These are phyloP conservation scores for Decorospora gaudefroyi DNA, from an alignment of 2,329 filamentous ascomycete species.

Conservation along the genomic window DNA sequence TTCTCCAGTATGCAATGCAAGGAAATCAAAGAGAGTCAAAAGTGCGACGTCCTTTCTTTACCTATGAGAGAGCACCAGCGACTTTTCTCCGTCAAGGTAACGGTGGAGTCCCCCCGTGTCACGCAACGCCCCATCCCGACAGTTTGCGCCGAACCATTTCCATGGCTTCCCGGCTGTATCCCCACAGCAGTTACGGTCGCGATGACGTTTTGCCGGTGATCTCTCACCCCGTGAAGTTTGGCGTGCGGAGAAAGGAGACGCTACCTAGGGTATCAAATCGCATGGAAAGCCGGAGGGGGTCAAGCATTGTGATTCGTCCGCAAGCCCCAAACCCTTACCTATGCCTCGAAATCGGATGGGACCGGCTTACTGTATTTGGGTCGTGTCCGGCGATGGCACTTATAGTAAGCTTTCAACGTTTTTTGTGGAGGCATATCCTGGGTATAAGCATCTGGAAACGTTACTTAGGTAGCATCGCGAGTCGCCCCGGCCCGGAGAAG, in stretches of 20 bases:
- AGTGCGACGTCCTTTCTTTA: slow-evolving; percentile 10
- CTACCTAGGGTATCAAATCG: slow-evolving; percentile 10
- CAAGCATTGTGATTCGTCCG: slow-evolving; percentile 3
- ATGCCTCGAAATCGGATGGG: too few species aligned
- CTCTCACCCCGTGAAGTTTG: slow-evolving; percentile 18
- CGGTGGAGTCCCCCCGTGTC: slow-evolving; percentile 9
- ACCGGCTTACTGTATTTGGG: slow-evolving; percentile 14
- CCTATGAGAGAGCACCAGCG: background rate
- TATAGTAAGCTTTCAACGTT: too few species aligned
- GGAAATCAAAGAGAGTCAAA: too few species aligned
- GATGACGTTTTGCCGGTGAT: slow-evolving; percentile 23
- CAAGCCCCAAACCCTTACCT: too few species aligned
- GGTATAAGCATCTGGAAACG: too few species aligned
- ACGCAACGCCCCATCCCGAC: slow-evolving; percentile 5
- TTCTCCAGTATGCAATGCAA: too few species aligned
- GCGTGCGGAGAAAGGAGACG: slow-evolving; percentile 21
- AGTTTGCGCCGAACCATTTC: slow-evolving; percentile 10
- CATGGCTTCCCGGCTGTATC: slow-evolving; percentile 16
- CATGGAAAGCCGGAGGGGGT: slow-evolving; percentile 5
- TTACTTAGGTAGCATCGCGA: too few species aligned
- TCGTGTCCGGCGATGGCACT: too few species aligned
- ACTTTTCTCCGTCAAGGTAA: slow-evolving; percentile 10
- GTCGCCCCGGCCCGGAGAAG: too few species aligned
- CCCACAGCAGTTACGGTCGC: slow-evolving; percentile 12
- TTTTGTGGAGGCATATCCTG: too few species aligned